phyloP scores from a whole-genome alignment of 495 filamentous ascomycete species.

The Saxophila tyrrhenica region DNA sequence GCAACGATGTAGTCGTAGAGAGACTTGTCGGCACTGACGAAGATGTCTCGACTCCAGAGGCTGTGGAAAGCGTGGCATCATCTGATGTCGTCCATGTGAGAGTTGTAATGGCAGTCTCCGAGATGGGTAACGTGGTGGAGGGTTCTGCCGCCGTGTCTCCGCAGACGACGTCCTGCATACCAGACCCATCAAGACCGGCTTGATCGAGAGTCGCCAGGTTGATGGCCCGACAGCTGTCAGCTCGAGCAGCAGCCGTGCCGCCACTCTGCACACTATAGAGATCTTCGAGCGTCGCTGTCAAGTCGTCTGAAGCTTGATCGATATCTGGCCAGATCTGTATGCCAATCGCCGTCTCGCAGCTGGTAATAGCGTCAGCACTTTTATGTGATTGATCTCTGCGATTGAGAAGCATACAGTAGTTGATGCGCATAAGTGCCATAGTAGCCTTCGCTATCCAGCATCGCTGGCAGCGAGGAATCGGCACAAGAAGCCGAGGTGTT shows the following conservation, averaged over 20 bases:
- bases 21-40: neutral
- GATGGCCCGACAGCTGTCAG: neutral
- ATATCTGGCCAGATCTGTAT: conserved; percentile 8
- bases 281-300: neutral
- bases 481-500: neutral
- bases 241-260: neutral
- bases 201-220: neutral
- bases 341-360: conserved; percentile 5
- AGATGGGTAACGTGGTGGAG: neutral
- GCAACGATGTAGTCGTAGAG: neutral
- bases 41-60: no score
- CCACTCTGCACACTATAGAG: neutral
- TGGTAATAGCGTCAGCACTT: neutral
- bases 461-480: neutral
- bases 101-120: neutral
- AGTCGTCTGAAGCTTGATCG: neutral
- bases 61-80: neutral
- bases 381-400: neutral
- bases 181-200: conserved; percentile 1
- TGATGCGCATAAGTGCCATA: neutral
- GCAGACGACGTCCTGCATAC: conserved; percentile 1
- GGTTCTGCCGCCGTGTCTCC: neutral
- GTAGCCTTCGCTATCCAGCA: neutral
- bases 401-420: conserved; percentile 1
- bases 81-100: neutral